phyloP scores from a whole-genome alignment of 176 grass and related monocot species.

The Pontederia paniculata region DNA sequence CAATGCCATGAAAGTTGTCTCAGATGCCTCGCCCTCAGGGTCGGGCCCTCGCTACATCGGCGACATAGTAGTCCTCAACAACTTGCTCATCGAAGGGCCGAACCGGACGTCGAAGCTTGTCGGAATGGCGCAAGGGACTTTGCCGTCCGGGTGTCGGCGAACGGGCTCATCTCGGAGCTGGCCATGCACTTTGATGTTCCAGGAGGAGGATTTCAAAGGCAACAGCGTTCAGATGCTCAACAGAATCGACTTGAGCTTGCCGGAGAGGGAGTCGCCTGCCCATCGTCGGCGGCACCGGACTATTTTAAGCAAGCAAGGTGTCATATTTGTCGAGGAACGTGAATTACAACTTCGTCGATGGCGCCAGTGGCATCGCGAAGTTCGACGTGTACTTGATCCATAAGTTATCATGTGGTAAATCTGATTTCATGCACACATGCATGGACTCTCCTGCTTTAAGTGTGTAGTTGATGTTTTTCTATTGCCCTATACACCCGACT shows the following conservation, averaged over 20 bases:
- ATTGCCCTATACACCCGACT: no score
- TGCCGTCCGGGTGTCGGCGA: not conserved
- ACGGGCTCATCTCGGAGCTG: not conserved
- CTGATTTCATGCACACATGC: no score
- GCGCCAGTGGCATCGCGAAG: not conserved
- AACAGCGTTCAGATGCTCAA: not conserved
- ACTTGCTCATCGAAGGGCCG: not conserved
- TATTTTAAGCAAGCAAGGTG: not conserved
- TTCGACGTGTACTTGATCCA: no score
- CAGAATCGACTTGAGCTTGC: not conserved
- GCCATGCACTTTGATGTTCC: not conserved
- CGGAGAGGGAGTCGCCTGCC: not conserved
- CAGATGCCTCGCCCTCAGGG: not conserved
- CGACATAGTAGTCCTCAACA: slow-evolving; percentile 2
- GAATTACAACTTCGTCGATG: not conserved
- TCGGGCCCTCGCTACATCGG: not conserved
- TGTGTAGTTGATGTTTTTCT: no score
- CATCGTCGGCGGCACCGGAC: not conserved
- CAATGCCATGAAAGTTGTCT: not conserved
- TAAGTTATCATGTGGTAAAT: no score
- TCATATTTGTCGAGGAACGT: not conserved
- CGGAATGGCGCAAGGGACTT: not conserved
- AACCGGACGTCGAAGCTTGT: not conserved
- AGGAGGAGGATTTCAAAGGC: not conserved
- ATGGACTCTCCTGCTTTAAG: no score